phyloP scores from a whole-genome alignment of 2,329 filamentous ascomycete species.

The Diplodia seriata region DNA sequence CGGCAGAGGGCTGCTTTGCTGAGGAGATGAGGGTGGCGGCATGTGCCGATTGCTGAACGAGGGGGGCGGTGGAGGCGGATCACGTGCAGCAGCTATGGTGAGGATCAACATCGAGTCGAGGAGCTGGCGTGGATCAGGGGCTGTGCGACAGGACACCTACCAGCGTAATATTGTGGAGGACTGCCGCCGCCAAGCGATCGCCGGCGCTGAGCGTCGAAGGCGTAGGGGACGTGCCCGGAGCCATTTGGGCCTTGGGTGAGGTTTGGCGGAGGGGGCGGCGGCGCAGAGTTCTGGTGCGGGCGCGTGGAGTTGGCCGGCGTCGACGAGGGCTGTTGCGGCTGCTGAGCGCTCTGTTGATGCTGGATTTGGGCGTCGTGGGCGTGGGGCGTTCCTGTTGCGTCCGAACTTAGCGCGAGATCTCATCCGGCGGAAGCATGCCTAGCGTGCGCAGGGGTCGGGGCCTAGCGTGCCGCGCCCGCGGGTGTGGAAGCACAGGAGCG shows the following conservation, averaged over 20 bases:
- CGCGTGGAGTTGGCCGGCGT: constrained; percentile 39
- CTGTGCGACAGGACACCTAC: constrained; percentile 37
- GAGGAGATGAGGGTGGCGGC: constrained; percentile 59
- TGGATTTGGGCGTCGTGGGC: constrained; percentile 40
- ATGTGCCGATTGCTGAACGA: constrained; percentile 55
- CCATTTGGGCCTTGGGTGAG: constrained; percentile 24
- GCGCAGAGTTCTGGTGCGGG: constrained; percentile 31
- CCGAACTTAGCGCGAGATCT: constrained; percentile 31
- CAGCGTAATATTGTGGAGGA: constrained; percentile 45
- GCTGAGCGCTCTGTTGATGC: constrained; percentile 42
- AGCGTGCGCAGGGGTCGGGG: constrained; percentile 31
- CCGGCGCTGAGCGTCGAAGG: constrained; percentile 42
- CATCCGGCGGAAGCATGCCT: constrained; percentile 27
- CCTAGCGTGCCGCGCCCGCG: constrained; percentile 40
- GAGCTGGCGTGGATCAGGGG: constrained; percentile 32
- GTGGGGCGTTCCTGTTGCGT: constrained; percentile 35
- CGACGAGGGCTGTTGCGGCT: constrained; percentile 35
- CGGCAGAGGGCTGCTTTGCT: constrained; percentile 48
- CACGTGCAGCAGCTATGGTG: constrained; percentile 45
- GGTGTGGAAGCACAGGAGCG: constrained; percentile 32
- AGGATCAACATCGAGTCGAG: constrained; percentile 38
- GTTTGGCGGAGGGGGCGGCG: constrained; percentile 30
- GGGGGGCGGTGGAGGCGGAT: constrained; percentile 49
- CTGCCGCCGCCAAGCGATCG: constrained; percentile 52
- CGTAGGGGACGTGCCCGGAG: constrained; percentile 29